Conservation (phyloP, 108 stramenopile species). For the Discostella stelligeroides region DNA sequence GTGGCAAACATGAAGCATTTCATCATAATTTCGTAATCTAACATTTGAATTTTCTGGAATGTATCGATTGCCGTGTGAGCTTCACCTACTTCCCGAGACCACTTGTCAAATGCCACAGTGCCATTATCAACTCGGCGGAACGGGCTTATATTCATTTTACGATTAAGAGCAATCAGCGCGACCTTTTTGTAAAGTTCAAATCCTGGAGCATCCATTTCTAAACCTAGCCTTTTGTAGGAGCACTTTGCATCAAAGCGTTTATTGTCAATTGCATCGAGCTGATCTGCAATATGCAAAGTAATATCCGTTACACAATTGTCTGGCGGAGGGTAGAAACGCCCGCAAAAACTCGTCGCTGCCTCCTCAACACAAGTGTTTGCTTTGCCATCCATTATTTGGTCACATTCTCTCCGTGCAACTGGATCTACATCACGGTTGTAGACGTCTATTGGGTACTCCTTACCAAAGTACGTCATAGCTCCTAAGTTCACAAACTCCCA, state of each 20-base stretch:
- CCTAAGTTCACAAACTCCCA: slow-evolving; percentile 53
- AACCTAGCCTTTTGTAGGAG: slow-evolving; percentile 47
- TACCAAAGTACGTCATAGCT: slow-evolving; percentile 42
- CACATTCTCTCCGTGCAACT: slow-evolving; percentile 25
- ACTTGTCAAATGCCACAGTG: slow-evolving; percentile 33
- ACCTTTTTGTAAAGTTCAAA: slow-evolving; percentile 41
- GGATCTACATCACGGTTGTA: slow-evolving; percentile 53
- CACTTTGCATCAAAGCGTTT: slow-evolving; percentile 45
- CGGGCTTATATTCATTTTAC: slow-evolving; percentile 50
- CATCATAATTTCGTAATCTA: too few relatives aligned
- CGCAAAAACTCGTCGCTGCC: slow-evolving; percentile 46
- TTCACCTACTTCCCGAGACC: slow-evolving; percentile 42
- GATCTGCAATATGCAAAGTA: slow-evolving; percentile 31
- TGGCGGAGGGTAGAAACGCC: slow-evolving; percentile 34
- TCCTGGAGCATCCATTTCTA: slow-evolving; percentile 53
- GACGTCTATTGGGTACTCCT: slow-evolving; percentile 46
- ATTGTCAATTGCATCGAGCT: slow-evolving; percentile 27
- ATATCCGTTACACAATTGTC: slow-evolving; percentile 45
- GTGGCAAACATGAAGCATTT: background rate
- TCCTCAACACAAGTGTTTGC: slow-evolving; percentile 21
- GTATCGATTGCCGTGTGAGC: slow-evolving; percentile 46
- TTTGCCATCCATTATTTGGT: slow-evolving; percentile 5
- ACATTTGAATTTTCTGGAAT: slow-evolving; percentile 49
- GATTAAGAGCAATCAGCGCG: slow-evolving; percentile 17
- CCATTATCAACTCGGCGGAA: slow-evolving; percentile 56